Evolutionary conservation across 1,139 yeast species (phyloP).

Genomic region (Blastobotrys buckinghamii): DNA sequence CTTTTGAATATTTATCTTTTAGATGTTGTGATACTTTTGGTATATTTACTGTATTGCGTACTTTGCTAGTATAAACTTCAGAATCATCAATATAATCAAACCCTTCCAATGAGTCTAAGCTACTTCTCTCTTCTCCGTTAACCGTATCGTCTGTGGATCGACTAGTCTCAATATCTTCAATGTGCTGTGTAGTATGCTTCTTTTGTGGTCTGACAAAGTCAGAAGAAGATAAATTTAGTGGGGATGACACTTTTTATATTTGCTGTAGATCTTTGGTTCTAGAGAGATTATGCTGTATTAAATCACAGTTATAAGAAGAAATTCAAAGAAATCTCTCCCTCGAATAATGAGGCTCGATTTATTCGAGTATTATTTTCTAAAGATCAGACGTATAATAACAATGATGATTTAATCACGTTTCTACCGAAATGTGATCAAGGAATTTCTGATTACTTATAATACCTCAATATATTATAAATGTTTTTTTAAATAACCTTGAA

Average conservation of each 20-base stretch:
- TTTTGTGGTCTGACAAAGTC: background rate
- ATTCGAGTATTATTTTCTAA: too few species aligned
- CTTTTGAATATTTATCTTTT: background rate
- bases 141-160: too few species aligned
- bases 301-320: too few species aligned
- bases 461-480: too few species aligned
- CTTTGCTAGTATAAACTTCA: conserved; percentile 1
- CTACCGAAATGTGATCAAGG: too few species aligned
- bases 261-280: background rate
- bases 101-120: conserved; percentile 8
- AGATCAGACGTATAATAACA: background rate
- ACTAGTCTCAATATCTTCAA: background rate
- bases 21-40: background rate
- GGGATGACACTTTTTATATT: conserved; percentile 1
- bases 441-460: too few species aligned
- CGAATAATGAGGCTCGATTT: too few species aligned
- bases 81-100: conserved; percentile 20
- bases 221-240: background rate
- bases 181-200: too few species aligned
- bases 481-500: too few species aligned
- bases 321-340: too few species aligned
- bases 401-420: background rate
- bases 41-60: background rate
- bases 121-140: too few species aligned
- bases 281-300: background rate